Base-by-base conservation (phyloP, 1,284 basidiomycete genomes). In the Pseudozyma tsukubaensis region DNA sequence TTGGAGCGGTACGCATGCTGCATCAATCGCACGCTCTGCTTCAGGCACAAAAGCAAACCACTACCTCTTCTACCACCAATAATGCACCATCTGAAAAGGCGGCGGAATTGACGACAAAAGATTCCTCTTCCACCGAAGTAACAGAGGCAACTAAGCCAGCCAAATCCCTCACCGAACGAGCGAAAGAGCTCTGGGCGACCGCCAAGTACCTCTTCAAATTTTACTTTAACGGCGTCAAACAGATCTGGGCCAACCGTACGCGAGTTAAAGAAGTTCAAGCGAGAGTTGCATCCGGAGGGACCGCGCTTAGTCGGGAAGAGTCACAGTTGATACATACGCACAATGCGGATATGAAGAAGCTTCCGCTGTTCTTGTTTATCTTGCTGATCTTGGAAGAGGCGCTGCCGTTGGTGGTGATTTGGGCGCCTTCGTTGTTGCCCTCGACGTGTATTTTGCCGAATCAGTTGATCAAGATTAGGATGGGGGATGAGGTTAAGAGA, bases 361-460 rank as follows among this genome's bases (percentile, higher is more conserved):
- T 94, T 45, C 86, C 93, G 1, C 92, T 93, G 0, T 94, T 94
- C 86, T 80, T 93, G 12, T 80, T 92, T 72, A 90, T 93, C 61
- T 87, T 93, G 43, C 83, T 92, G 34, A 85, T 93, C 19, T 85
- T 92, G 4, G 93, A 94, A 83, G 93, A 94, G 84, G 85, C 92
- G 47, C 89, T 94, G 63, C 93, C 93, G 11, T 87, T 94, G 64
- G 89, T 94, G 65, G 92, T 92, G 34, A 89, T 94, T 71, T 94
- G 92, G 82, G 90, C 89, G n/a, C 93, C 93, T 1, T 89, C 89
- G 79, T 88, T 94, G 85, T 89, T 94, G 35, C 93, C 93, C 0
- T 94, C 92, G 4, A 94, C 93, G 2, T 94, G 92, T 80, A 88
- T 94, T 61, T 87, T 94, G n/a, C 92, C 93, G 0, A 90, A 90